Base-by-base conservation (phyloP, 2,329 filamentous ascomycete species). In the Myriosclerotinia duriaeana region DNA sequence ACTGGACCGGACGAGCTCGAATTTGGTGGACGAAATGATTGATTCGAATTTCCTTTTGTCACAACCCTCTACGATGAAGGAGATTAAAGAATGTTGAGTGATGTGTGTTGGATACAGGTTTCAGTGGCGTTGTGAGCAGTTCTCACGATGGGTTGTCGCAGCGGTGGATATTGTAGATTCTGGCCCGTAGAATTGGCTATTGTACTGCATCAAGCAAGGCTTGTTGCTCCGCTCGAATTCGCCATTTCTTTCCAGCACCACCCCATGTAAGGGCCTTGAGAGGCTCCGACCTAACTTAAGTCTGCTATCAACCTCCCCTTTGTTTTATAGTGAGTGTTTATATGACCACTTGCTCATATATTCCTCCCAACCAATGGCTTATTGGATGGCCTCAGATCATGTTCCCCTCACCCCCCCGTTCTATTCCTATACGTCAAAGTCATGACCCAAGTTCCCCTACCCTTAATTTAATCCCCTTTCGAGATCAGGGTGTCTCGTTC, bases 51-150 rank as follows among this genome's bases (percentile, higher is more conserved):
- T 50, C 38, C 40, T 42, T 42, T 42, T 34, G 22, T 46, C 38
- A n/a, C 30, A 22, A 17, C 26, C n/a, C 38, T 11, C 26, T 44
- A 53, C n/a, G 15, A 60, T 34, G 46, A 36, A 14, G 3, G 15
- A 22, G 2, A 53, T n/a, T 34, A 6, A 5, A 53, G 12, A 53
- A 53, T 53, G 26, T 36, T 42, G 38, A 34, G 17, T 58, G 54
- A 34, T 52, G 34, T 15, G 48, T 14, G 44, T 22, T 26, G 44
- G 44, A 22, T 46, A 36, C 42, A 60, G 11, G 22, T 17, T 53
- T 34, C n/a, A 22, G 64, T 53, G 46, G 64, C 64, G 36, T 61
- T 44, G 55, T 60, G 46, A 61, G 64, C 34, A 60, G 56, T 52
- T 53, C 48, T 60, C 50, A 44, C 55, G 20, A 36, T 34, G 44